Evolutionary conservation across 371 early-diverging fungal genomes (phyloP), one percentile per base, ranked within the genome.

Genomic region (Mortierella polycephala): DNA sequence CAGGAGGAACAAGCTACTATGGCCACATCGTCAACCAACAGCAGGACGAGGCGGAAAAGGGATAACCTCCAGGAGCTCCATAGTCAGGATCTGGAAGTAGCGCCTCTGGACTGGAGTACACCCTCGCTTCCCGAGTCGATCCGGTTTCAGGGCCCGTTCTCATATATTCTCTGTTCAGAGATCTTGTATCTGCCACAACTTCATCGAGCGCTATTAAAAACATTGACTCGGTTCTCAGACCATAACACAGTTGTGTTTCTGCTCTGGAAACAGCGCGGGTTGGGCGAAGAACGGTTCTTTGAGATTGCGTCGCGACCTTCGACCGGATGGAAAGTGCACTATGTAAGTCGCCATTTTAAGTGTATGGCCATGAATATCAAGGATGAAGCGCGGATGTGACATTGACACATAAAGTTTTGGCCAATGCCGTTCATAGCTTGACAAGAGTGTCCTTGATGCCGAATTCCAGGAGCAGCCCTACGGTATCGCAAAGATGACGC

Each of bases 151-250:
- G 69, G 69, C 1, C 74, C 80, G 9, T 81, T 68, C 51, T 82
- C 82, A 10, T 74, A 69, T 55, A 82, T 85, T 46, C 50, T 85
- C 18, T 83, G 79, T 16, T 83, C 81, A 42, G 85, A 85, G 61
- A 82, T 85, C 57, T 47, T 85, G 50, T 85, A 85, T 46, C 58
- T 85, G 3, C 70, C 79, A 6, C 65, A 79, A 3, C 54, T 73
- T 21, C 85, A 85, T 54, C 58, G 67, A 20, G 71, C 62, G 4
- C 69, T 85, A 4, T 54, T 82, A 10, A 63, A 81, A 60, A 85
- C 85, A 3, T 39, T 84, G 12, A 65, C 71, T 7, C 52, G 61
- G 14, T 75, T 81, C 39, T 50, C 82, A 18, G 73, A 65, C 49
- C 50, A 58, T 2, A 21, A 55, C 6, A 84, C 85, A 6, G 46